A percentile compares a stretch with the other conserved stretches of the same genome.
Conservation (phyloP, 2,329 filamentous ascomycete species). For the Aureobasidium sp. region DNA sequence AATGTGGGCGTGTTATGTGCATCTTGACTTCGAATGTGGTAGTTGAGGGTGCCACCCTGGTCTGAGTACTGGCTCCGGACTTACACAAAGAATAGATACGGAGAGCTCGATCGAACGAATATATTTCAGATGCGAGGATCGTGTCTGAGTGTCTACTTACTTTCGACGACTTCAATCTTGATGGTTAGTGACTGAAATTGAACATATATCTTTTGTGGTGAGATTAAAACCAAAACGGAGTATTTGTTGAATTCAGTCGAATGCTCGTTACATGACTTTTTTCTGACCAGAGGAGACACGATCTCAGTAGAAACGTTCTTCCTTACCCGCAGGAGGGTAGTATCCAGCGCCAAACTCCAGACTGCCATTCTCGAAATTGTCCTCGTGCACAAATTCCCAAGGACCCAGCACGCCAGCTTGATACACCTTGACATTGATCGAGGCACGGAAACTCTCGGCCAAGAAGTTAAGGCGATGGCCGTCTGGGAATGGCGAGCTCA, state of each 20-base stretch:
- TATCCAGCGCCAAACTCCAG: conserved; percentile 45
- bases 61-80: neutral
- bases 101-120: neutral
- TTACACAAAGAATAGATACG: neutral
- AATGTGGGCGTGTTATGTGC: no score
- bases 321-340: conserved; percentile 36
- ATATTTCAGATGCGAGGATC: neutral
- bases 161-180: neutral
- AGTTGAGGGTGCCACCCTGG: neutral
- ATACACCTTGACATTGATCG: conserved; percentile 37
- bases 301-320: conserved; percentile 29
- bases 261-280: no score
- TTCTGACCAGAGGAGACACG: neutral
- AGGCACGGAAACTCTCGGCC: conserved; percentile 42
- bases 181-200: neutral
- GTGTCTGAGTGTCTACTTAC: neutral
- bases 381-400: conserved; percentile 36
- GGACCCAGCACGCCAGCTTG: conserved; percentile 29
- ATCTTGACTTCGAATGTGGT: neutral
- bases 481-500: conserved; percentile 41
- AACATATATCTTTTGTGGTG: neutral
- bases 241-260: neutral
- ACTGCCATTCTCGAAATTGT: conserved; percentile 38
- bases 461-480: conserved; percentile 40
- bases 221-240: neutral